These are phyloP conservation scores for Prosopis cineraria DNA, from an alignment of 306 rosid genomes.

Conservation along the genomic window DNA sequence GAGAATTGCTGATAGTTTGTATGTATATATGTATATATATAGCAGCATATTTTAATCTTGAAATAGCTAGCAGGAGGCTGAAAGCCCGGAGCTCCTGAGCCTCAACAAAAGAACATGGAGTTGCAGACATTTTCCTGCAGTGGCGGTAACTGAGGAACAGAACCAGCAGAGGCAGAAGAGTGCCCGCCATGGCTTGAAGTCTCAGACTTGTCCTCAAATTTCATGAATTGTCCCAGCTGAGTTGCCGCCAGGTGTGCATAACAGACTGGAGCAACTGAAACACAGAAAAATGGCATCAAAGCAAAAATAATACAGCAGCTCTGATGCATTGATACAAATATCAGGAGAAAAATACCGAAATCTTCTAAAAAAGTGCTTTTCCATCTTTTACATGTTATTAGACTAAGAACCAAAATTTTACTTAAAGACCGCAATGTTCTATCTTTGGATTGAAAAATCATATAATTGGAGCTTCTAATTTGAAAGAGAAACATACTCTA, in stretches of 20 bases:
- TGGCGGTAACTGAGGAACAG: slow-evolving; percentile 78
- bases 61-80: not conserved
- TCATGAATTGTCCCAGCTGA: slow-evolving; percentile 77
- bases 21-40: slow-evolving; percentile 25
- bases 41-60: not conserved
- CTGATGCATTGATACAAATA: not conserved
- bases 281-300: not conserved
- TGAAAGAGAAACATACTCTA: not conserved
- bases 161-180: slow-evolving; percentile 59
- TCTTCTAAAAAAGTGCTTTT: not conserved
- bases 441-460: not conserved
- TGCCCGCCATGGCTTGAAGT: slow-evolving; percentile 83
- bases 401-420: not conserved
- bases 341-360: not conserved
- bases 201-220: slow-evolving; percentile 81
- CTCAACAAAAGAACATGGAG: slow-evolving; percentile 89
- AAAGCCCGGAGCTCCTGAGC: not conserved
- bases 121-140: slow-evolving; percentile 66
- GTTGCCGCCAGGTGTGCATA: slow-evolving; percentile 93
- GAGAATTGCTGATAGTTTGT: slow-evolving; percentile 7
- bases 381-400: not conserved
- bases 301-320: no score
- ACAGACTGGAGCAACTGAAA: slow-evolving; percentile 89
- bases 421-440: not conserved
- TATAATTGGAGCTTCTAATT: not conserved